These are phyloP conservation scores for Camelina neglecta DNA, from an alignment of 345 rosid genomes.

Conservation along the genomic window DNA sequence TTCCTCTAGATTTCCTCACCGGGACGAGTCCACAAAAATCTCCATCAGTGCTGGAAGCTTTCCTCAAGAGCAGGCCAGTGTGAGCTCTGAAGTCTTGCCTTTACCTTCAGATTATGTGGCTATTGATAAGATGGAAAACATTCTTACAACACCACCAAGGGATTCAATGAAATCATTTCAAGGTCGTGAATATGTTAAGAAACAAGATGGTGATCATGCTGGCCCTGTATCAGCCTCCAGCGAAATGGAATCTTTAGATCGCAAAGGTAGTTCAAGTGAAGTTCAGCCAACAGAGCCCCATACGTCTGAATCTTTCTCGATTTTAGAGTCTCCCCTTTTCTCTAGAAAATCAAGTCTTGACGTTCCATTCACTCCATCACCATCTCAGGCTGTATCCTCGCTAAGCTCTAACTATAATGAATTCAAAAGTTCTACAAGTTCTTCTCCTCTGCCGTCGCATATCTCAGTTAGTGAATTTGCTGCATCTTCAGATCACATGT, in stretches of 20 bases:
- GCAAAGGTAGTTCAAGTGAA: slow-evolving; percentile 45
- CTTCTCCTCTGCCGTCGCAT: slow-evolving; percentile 65
- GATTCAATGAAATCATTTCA: slow-evolving; percentile 50
- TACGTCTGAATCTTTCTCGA: slow-evolving; percentile 57
- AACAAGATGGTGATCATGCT: slow-evolving; percentile 49
- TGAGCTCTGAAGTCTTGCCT: slow-evolving; percentile 73
- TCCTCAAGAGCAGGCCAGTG: slow-evolving; percentile 73
- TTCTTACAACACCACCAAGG: slow-evolving; percentile 43
- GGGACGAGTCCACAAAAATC: slow-evolving; percentile 70
- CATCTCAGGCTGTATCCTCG: slow-evolving; percentile 72
- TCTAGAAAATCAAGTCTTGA: slow-evolving; percentile 74
- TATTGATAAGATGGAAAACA: slow-evolving; percentile 52
- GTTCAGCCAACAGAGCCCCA: slow-evolving; percentile 57
- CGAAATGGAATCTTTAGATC: slow-evolving; percentile 47
- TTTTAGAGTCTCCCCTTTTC: slow-evolving; percentile 63
- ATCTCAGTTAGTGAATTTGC: slow-evolving; percentile 61
- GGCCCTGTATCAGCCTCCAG: slow-evolving; percentile 57
- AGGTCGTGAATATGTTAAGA: slow-evolving; percentile 51
- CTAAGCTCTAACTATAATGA: slow-evolving; percentile 57
- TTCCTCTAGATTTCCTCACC: slow-evolving; percentile 75
- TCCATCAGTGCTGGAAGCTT: slow-evolving; percentile 82
- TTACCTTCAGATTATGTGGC: slow-evolving; percentile 46
- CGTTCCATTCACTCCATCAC: slow-evolving; percentile 52
- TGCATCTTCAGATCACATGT: slow-evolving; percentile 59
- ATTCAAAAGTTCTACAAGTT: slow-evolving; percentile 51